Base-by-base conservation (phyloP, 495 filamentous ascomycete genomes). In the Trichoderma orchidacearum region DNA sequence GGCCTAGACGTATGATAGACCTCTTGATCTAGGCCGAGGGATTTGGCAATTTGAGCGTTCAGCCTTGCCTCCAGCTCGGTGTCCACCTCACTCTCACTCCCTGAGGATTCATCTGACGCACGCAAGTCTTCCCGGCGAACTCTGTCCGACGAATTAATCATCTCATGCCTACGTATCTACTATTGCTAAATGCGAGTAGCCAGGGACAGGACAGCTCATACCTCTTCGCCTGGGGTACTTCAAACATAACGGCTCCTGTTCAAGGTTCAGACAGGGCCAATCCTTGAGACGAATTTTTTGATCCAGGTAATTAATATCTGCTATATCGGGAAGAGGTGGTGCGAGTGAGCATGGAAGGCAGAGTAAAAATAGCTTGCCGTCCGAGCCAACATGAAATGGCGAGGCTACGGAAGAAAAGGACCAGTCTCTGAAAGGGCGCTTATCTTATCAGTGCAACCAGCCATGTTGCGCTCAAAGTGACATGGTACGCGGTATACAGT, bases 211-310 rank as follows among this genome's bases (percentile, higher is more conserved):
- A 11, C 5, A 38, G 35, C 41, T 55, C 70, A 53, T 65, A 79
- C 78, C 76, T 70, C 60, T 80, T 81, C 36, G 78, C 75, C 55
- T 74, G 65, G 18, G 77, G 76, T 8, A 80, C 25, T 30, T 76
- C 72, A 55, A 78, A 80, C 76, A 81, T 81, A 45, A 32, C 63
- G 30, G 38, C 6, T n/a, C 29, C 29, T n/a, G n/a, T n/a, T n/a
- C 11, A 3, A 6, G 34, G 41, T 11, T 48, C 1, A 3, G 18
- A 25, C 18, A 11, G 12, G 4, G n/a, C 32, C 32, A 27, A 48
- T 18, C n/a, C 12, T n/a, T n/a, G n/a, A n/a, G n/a, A n/a, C n/a
- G n/a, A n/a, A n/a, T n/a, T n/a, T n/a, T n/a, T n/a, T n/a, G n/a
- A n/a, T n/a, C n/a, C n/a, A n/a, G n/a, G n/a, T n/a, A n/a, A n/a